These are phyloP conservation scores for Stevia rebaudiana DNA, from an alignment of 140 eudicot species.

Conservation along the genomic window DNA sequence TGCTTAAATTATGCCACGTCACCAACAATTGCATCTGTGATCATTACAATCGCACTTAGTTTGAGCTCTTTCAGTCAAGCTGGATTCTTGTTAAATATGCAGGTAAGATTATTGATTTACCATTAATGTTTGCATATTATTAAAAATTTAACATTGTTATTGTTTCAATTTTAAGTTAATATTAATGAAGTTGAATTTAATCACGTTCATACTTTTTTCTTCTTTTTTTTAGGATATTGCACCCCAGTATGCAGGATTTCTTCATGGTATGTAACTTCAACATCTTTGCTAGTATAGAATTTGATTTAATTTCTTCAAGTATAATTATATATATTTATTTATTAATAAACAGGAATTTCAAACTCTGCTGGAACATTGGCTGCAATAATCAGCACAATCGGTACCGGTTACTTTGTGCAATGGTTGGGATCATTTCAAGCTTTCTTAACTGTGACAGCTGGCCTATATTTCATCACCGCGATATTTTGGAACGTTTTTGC, in stretches of 20 bases:
- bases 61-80: conserved; percentile 97
- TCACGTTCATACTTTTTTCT: neutral
- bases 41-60: conserved; percentile 75
- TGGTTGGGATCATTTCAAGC: conserved; percentile 97
- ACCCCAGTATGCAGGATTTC: conserved; percentile 83
- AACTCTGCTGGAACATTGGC: conserved; percentile 94
- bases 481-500: conserved; percentile 82
- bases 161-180: neutral
- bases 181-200: neutral
- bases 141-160: neutral
- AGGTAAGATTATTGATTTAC: conserved; percentile 44
- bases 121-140: neutral
- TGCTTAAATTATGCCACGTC: conserved; percentile 77
- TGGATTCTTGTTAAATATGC: conserved; percentile 94
- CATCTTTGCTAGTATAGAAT: neutral
- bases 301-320: neutral
- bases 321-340: no score
- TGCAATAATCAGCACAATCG: conserved; percentile 82
- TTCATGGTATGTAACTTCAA: conserved; percentile 57
- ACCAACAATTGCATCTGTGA: conserved; percentile 65
- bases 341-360: conserved; percentile 69
- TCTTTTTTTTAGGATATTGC: conserved; percentile 73
- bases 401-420: conserved; percentile 82
- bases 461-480: conserved; percentile 67
- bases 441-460: conserved; percentile 70